phyloP scores from a whole-genome alignment of 2,329 filamentous ascomycete genomes.

The Thielaviopsis punctulata region DNA sequence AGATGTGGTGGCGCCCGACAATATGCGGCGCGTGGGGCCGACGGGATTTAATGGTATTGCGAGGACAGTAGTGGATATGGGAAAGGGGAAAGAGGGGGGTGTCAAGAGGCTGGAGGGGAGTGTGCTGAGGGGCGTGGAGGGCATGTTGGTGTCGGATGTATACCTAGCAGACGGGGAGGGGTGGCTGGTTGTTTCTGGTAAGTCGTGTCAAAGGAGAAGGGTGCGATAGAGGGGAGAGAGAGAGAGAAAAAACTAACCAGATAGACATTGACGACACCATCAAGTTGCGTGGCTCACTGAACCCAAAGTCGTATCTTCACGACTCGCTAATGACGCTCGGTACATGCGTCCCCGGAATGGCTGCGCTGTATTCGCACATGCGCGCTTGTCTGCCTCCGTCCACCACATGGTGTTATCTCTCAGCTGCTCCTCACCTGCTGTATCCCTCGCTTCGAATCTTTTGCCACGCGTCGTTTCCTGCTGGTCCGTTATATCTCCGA shows the following conservation, averaged over 20 bases:
- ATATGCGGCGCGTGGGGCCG: constrained; percentile 46
- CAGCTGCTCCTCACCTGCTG: constrained; percentile 84
- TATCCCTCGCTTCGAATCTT: constrained; percentile 75
- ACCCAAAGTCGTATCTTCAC: constrained; percentile 61
- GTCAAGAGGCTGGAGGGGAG: constrained; percentile 30
- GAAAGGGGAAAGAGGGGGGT: constrained; percentile 26
- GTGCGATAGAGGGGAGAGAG: neutral
- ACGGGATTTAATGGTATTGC: constrained; percentile 57
- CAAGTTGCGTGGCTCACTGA: constrained; percentile 71
- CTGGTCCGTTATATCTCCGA: constrained; percentile 67
- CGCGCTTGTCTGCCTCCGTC: constrained; percentile 32
- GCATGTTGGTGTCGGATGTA: constrained; percentile 48
- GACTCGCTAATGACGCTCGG: constrained; percentile 71
- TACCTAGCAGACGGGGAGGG: constrained; percentile 60
- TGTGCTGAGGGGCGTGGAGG: constrained; percentile 34
- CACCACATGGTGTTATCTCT: constrained; percentile 82
- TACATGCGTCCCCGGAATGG: constrained; percentile 60
- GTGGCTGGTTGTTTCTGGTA: constrained; percentile 67
- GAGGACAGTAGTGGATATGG: constrained; percentile 40
- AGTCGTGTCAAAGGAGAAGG: constrained; percentile 12
- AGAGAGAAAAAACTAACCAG: constrained; percentile 12
- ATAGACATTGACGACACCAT: constrained; percentile 88
- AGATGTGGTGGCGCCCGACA: neutral
- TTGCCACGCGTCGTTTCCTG: constrained; percentile 50
- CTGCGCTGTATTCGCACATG: constrained; percentile 59